Evolutionary conservation across 1,139 yeast genomes (phyloP), one percentile per base, ranked within the genome.

Genomic region (Blastobotrys capitulatus): DNA sequence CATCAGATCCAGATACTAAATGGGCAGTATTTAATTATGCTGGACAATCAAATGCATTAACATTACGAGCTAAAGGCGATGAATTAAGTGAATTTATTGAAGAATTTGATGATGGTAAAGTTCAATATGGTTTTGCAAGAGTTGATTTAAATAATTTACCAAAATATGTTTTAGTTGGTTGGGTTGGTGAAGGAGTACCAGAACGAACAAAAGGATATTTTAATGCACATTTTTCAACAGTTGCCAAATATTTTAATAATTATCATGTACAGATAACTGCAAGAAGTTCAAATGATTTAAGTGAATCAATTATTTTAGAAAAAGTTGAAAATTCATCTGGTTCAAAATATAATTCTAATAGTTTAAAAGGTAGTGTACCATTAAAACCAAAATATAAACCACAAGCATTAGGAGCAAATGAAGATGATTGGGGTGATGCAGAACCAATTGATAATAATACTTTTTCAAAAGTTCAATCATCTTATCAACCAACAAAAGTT

Each of bases 191-290:
- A 51, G 75, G 75, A 38, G 74, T 72, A n/a, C 75, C 76, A 18
- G 72, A 67, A 50, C 64, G 70, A 43, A 64, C 68, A 48, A 71
- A 73, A 54, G 73, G 74, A 25, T 67, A 69, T 56, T 72, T 72
- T 61, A 70, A 67, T 53, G 66, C 75, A 35, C 74, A 73, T 55
- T 68, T 69, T 53, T 60, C 71, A 10, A 53, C 73, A 5, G 71
- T 72, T 16, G 68, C 75, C 15, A 63, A 64, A 47, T 62, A 66
- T 52, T 68, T 72, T 57, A 65, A 61, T 37, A 96, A 96, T 37
- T 92, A 90, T 69, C 98, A 92, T 65, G 90, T 92, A 49, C 97
- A 92, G 69, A 82, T 94, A 57, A 88, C 97, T 40, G 98, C 97
- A n/a, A 80, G 97, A 69, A 95, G 87, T 63, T 77, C 80, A 48